These are phyloP conservation scores for Globisporangium acanthophoron DNA, from an alignment of 352 stramenopile species.

Conservation along the genomic window DNA sequence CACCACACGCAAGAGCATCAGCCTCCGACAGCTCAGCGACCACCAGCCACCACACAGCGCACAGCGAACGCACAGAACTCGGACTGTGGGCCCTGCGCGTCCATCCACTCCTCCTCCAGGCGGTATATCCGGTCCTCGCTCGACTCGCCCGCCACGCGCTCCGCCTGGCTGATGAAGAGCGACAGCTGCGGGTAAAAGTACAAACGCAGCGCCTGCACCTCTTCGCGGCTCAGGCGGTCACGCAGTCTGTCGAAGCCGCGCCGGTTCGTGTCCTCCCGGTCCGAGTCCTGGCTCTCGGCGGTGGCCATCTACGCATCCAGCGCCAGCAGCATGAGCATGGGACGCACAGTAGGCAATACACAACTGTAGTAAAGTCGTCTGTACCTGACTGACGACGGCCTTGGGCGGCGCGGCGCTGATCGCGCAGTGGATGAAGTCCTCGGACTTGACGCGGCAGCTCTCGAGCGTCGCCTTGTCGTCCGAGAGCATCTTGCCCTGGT, in stretches of 20 bases:
- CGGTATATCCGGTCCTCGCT: slow-evolving; percentile 87
- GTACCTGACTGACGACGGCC: slow-evolving; percentile 68
- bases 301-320: slow-evolving; percentile 16
- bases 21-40: too few species aligned
- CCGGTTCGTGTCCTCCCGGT: slow-evolving; percentile 48
- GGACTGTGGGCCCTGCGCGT: slow-evolving; percentile 77
- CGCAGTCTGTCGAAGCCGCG: slow-evolving; percentile 78
- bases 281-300: slow-evolving; percentile 20
- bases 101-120: slow-evolving; percentile 87
- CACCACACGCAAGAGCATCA: background rate
- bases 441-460: slow-evolving; percentile 69
- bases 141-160: slow-evolving; percentile 63
- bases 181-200: slow-evolving; percentile 88
- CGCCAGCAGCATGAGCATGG: background rate
- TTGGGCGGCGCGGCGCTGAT: slow-evolving; percentile 79
- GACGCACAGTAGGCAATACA: too few species aligned
- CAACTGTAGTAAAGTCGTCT: background rate
- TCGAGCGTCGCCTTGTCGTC: slow-evolving; percentile 72
- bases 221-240: slow-evolving; percentile 76
- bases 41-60: background rate
- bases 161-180: slow-evolving; percentile 77
- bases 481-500: slow-evolving; percentile 86
- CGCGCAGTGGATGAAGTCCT: slow-evolving; percentile 85
- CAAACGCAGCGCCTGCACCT: slow-evolving; percentile 77
- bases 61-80: slow-evolving; percentile 65